Conservation (phyloP, 2,329 filamentous ascomycete genomes). For the Cryphonectria carpinicola region DNA sequence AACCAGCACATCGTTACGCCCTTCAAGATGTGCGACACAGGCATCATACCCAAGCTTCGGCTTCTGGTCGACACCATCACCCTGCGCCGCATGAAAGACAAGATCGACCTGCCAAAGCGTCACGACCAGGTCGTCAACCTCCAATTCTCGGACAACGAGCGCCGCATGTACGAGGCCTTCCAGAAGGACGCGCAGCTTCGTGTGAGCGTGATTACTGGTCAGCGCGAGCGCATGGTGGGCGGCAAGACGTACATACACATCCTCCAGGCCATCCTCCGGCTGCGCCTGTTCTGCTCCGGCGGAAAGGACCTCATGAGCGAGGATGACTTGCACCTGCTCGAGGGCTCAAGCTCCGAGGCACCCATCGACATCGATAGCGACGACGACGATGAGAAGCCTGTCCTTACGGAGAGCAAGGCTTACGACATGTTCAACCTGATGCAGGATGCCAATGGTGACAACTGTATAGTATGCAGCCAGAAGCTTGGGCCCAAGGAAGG, state of each 20-base stretch:
- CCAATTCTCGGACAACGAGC: constrained; percentile 76
- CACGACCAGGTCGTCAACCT: constrained; percentile 75
- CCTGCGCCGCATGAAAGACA: constrained; percentile 87
- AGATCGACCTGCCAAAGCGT: constrained; percentile 78
- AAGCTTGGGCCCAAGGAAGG: constrained; percentile 62
- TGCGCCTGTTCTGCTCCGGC: constrained; percentile 90
- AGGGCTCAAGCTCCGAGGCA: constrained; percentile 80
- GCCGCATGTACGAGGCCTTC: constrained; percentile 81
- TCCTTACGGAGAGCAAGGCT: constrained; percentile 70
- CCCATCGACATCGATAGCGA: constrained; percentile 90
- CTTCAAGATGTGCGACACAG: constrained; percentile 84
- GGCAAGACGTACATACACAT: constrained; percentile 94
- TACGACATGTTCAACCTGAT: constrained; percentile 87
- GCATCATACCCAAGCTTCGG: constrained; percentile 82
- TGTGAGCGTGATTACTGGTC: constrained; percentile 72
- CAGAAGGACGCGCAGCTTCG: constrained; percentile 79
- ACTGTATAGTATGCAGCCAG: constrained; percentile 71
- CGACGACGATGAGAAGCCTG: constrained; percentile 61
- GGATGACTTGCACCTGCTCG: constrained; percentile 78
- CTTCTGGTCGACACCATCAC: constrained; percentile 95
- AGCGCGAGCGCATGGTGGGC: constrained; percentile 69
- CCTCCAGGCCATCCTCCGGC: constrained; percentile 83
- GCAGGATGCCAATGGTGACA: constrained; percentile 77
- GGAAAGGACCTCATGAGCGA: constrained; percentile 88
- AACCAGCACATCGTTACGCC: constrained; percentile 78